Conservation (phyloP, 148 eudicot genomes). For the Vaccinium myrtillus region DNA sequence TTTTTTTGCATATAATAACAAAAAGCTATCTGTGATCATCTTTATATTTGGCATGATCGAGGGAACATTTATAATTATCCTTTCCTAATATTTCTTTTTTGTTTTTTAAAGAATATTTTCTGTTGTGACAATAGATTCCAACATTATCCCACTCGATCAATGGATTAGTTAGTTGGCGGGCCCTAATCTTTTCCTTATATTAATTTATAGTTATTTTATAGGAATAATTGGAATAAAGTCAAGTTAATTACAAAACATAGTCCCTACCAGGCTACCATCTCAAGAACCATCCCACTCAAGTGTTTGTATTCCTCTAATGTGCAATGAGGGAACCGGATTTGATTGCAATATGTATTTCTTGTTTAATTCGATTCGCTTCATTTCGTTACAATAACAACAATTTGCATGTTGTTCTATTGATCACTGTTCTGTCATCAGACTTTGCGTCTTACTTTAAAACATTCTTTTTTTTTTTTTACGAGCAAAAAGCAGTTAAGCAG, state of each 20-base stretch:
- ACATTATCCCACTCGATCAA: not conserved
- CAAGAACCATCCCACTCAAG: too few species aligned
- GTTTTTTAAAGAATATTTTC: not conserved
- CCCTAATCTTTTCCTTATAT: not conserved
- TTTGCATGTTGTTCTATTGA: too few species aligned
- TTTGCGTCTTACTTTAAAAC: too few species aligned
- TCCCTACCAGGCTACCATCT: too few species aligned
- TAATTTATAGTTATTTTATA: too few species aligned
- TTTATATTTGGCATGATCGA: not conserved
- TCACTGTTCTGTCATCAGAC: too few species aligned
- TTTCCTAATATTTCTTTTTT: not conserved
- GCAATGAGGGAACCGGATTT: not conserved
- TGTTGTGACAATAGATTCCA: constrained; percentile 4
- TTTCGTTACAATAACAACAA: too few species aligned
- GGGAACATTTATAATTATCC: not conserved
- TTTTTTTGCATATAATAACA: not conserved
- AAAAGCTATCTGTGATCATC: not conserved
- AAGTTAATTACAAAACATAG: not conserved
- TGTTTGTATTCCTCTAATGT: not conserved
- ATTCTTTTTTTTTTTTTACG: too few species aligned
- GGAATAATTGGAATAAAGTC: not conserved
- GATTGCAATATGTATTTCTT: not conserved
- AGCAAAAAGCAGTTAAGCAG: too few species aligned
- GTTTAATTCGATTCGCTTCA: too few species aligned
- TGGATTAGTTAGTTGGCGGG: not conserved